Conservation (phyloP, 345 rosid species). For the Melaleuca quinquenervia region DNA sequence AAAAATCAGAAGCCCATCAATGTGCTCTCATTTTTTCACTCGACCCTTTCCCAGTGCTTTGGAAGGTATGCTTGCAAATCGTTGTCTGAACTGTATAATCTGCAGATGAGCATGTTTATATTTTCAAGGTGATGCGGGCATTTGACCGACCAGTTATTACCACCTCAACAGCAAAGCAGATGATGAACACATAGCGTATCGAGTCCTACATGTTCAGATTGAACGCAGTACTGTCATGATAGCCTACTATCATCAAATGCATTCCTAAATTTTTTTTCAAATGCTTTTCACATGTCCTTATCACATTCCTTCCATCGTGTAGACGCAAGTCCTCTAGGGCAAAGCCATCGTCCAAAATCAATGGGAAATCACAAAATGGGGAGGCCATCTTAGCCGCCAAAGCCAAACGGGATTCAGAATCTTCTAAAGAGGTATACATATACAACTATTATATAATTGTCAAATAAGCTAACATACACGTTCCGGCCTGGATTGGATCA, state of each 20-base stretch:
- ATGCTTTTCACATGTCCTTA: not conserved
- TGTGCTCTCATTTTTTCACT: not conserved
- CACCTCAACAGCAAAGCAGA: not conserved
- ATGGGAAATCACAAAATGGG: slow-evolving; percentile 4
- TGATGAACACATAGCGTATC: not conserved
- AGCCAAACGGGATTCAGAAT: slow-evolving; percentile 17
- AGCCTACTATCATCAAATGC: not conserved
- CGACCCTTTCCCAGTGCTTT: not conserved
- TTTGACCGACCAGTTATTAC: not conserved
- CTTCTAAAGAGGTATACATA: slow-evolving; percentile 34
- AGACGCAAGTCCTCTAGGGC: not conserved
- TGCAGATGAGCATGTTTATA: not conserved
- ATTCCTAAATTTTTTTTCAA: not conserved
- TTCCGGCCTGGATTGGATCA: not conserved
- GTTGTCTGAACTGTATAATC: not conserved
- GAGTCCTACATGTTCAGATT: not conserved
- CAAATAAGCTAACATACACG: not conserved
- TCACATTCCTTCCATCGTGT: not conserved
- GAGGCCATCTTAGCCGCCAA: not conserved
- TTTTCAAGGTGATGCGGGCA: not conserved
- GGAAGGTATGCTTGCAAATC: not conserved
- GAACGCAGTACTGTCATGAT: not conserved
- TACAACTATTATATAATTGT: not conserved
- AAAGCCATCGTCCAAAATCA: slow-evolving; percentile 11
- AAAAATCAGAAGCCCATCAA: not conserved